Base-by-base conservation (phyloP, 1,284 basidiomycete species). In the Retiboletus flavoniger region DNA sequence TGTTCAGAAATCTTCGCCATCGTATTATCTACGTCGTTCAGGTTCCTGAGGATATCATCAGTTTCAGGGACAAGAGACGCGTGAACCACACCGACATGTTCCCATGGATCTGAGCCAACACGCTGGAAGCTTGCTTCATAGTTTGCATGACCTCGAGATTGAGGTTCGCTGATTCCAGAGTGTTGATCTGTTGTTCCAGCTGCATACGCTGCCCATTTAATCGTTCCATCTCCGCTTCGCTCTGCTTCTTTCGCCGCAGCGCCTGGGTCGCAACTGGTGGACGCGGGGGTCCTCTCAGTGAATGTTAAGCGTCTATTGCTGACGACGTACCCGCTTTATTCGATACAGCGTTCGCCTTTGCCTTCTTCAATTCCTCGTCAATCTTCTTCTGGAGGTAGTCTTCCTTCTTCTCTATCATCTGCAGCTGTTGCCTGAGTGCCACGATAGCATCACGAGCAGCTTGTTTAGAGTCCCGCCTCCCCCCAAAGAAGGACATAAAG, bases 321-420 rank as follows among this genome's bases (percentile, higher is more conserved):
- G 41, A 55, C 19, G 26, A 78, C 92, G 70, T 73, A 98, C 95
- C 86, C 67, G 87, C 74, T 80, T 98, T 98, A 74, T 99, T 99
- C 45, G 87, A 85, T 45, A 97, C 92, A 32, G 93, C 95, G 72
- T 98, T 96, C 21, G 89, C 85, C 72, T 85, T 90, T 26, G 97
- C 97, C 76, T 95, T 97, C 79, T 86, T 87, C 65, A 86, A 66
- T 71, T 98, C 96, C 59, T 98, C 95, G 40, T 97, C 94, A 64
- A 99, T 94, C 87, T 97, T 95, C 82, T 93, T 95, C 79, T 91
- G 88, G 60, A 98, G 78, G 74, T 93, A 82, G 74, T 98, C 95
- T 78, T 99, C 97, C 80, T 98, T 98, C 92, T 98, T 99, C 82
- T 98, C 95, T 63, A 99, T 87, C 86, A 98, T 91, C 73, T 95